Percentiles rank a stretch among this genome's conserved stretches.
phyloP scores from a whole-genome alignment of 805 yeast genomes.

The Lipomyces yamadae region DNA sequence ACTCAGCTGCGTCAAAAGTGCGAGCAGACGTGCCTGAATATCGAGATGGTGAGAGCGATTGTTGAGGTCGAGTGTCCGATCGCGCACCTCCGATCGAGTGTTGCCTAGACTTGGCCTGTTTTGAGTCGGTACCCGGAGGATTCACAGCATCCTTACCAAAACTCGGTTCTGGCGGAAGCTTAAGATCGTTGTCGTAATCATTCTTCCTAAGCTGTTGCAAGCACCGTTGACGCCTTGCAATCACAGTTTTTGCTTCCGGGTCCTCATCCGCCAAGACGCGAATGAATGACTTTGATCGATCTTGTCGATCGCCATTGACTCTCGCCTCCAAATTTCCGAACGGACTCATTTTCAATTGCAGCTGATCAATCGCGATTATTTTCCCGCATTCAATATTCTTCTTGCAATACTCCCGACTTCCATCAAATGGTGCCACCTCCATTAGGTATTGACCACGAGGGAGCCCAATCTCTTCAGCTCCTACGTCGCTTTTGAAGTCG shows the following conservation, averaged over 20 bases:
- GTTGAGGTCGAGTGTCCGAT: background rate
- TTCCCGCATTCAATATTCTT: background rate
- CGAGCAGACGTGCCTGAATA: background rate
- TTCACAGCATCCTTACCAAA: constrained; percentile 1
- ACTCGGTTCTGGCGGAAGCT: background rate
- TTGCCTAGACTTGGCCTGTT: background rate
- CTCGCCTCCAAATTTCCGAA: background rate
- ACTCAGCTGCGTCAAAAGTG: background rate
- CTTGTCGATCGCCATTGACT: background rate
- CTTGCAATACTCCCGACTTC: background rate
- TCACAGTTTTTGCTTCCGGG: background rate
- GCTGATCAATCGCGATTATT: background rate
- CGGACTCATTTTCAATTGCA: constrained; percentile 1
- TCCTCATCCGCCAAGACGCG: background rate
- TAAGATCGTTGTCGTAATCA: background rate
- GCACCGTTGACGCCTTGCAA: background rate
- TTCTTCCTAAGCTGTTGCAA: background rate
- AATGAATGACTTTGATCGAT: background rate
- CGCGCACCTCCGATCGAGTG: background rate
- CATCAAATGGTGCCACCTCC: background rate
- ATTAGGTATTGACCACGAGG: background rate
- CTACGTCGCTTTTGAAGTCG: background rate
- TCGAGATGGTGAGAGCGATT: background rate
- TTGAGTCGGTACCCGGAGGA: background rate
- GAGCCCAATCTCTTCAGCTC: background rate